A percentile compares a stretch with the other conserved stretches of the same genome.
These are phyloP conservation scores for Uromyces viciae-fabae DNA, from an alignment of 1,284 basidiomycete genomes.

Conservation along the genomic window DNA sequence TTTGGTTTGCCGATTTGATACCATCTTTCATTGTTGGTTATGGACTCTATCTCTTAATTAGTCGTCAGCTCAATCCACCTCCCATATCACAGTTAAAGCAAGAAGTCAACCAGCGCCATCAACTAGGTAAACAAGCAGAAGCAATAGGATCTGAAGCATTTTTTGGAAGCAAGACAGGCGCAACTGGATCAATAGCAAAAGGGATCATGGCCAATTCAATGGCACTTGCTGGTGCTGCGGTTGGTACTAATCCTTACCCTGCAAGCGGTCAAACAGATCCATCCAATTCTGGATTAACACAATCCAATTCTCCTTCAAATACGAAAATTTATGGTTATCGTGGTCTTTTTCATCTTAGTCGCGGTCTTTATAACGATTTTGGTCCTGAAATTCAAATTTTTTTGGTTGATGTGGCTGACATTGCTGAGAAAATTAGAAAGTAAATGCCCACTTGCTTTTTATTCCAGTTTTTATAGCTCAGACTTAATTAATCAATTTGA, in stretches of 20 bases:
- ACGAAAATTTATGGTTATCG: constrained; percentile 9
- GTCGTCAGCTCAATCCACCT: constrained; percentile 33
- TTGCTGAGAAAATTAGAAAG: constrained; percentile 43
- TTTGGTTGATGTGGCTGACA: constrained; percentile 33
- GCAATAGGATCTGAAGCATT: constrained; percentile 15
- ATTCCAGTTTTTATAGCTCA: not conserved
- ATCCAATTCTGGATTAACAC: not conserved
- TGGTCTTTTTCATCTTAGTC: not conserved
- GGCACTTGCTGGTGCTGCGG: constrained; percentile 22
- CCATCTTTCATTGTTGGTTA: constrained; percentile 35
- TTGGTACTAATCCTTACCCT: constrained; percentile 1
- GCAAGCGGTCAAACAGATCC: not conserved
- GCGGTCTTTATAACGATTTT: constrained; percentile 26
- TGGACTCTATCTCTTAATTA: constrained; percentile 29
- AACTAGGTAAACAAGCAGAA: constrained; percentile 27
- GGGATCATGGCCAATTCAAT: constrained; percentile 21
- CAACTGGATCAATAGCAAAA: constrained; percentile 3
- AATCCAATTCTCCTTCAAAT: constrained; percentile 1
- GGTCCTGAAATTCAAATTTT: constrained; percentile 16
- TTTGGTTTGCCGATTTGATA: constrained; percentile 41
- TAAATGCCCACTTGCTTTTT: not conserved
- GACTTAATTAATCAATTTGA: too few species aligned
- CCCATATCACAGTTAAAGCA: constrained; percentile 28
- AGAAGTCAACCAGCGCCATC: constrained; percentile 27
- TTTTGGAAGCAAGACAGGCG: not conserved